Evolutionary conservation across 202 grass and related monocot genomes (phyloP).

Genomic region (Musa balbisiana): DNA sequence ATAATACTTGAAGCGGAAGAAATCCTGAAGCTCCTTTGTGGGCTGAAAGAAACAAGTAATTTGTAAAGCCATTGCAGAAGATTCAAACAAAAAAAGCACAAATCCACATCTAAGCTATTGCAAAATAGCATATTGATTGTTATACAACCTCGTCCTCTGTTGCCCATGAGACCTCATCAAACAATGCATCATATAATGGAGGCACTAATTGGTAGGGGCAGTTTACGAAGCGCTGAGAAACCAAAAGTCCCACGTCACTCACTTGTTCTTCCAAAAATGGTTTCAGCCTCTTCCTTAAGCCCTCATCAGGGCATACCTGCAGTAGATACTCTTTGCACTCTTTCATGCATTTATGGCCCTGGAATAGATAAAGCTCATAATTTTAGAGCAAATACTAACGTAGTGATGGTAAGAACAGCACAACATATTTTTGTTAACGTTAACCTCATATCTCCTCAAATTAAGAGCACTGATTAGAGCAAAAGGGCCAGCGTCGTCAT

Average conservation of each 20-base stretch:
- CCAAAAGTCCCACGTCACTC: constrained; percentile 45
- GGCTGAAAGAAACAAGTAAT: constrained; percentile 32
- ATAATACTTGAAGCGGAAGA: constrained; percentile 78
- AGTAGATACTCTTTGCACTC: constrained; percentile 71
- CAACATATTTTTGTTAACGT: not conserved
- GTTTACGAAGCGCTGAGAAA: constrained; percentile 72
- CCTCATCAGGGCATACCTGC: constrained; percentile 38
- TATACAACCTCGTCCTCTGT: constrained; percentile 62
- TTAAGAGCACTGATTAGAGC: constrained; percentile 74
- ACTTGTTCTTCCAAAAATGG: constrained; percentile 44
- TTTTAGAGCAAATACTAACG: not conserved
- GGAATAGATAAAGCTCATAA: not conserved
- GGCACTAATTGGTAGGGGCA: constrained; percentile 72
- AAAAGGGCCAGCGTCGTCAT: constrained; percentile 50
- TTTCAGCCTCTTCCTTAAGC: constrained; percentile 51
- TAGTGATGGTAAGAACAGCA: not conserved
- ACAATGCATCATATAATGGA: constrained; percentile 67
- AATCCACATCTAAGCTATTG: not conserved
- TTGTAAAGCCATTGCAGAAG: not conserved
- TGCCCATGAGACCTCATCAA: constrained; percentile 79
- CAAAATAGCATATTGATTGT: not conserved
- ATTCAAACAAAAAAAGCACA: not conserved
- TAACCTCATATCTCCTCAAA: constrained; percentile 46
- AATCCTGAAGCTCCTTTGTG: constrained; percentile 68
- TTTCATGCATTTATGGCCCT: constrained; percentile 64